Evolutionary conservation across 2,329 filamentous ascomycete genomes (phyloP).

Genomic region (Tricladium varicosporioides): DNA sequence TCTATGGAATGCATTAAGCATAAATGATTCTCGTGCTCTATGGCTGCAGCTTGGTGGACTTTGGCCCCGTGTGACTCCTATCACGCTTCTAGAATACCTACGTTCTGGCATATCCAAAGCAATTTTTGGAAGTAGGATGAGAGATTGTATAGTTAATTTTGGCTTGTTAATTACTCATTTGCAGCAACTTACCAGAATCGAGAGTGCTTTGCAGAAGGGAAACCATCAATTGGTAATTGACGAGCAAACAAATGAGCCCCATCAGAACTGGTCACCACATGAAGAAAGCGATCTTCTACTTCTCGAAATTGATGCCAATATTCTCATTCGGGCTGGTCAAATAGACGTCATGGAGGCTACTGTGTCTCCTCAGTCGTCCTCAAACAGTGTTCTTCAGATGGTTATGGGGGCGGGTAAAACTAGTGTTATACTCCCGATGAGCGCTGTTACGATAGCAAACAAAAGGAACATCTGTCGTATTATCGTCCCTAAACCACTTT

Average conservation of each 20-base stretch:
- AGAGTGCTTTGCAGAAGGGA: slow-evolving; percentile 34
- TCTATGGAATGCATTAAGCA: slow-evolving; percentile 11
- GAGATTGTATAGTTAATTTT: slow-evolving; percentile 38
- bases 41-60: slow-evolving; percentile 42
- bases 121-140: slow-evolving; percentile 36
- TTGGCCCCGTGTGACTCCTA: slow-evolving; percentile 41
- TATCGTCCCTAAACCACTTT: slow-evolving; percentile 43
- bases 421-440: slow-evolving; percentile 55
- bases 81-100: slow-evolving; percentile 43
- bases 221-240: slow-evolving; percentile 35
- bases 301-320: slow-evolving; percentile 62
- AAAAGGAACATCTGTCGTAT: slow-evolving; percentile 40
- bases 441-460: slow-evolving; percentile 44
- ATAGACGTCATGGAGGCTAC: slow-evolving; percentile 61
- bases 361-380: slow-evolving; percentile 48
- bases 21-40: neutral
- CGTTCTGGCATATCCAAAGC: slow-evolving; percentile 26
- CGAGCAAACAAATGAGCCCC: slow-evolving; percentile 41
- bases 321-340: slow-evolving; percentile 61
- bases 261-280: slow-evolving; percentile 35
- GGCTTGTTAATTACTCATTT: slow-evolving; percentile 39
- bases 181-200: slow-evolving; percentile 44
- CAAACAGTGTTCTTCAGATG: slow-evolving; percentile 62
- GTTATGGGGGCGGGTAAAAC: slow-evolving; percentile 66
- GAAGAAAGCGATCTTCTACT: slow-evolving; percentile 61